Conservation (phyloP, 495 filamentous ascomycete species). For the Viridothelium virens region DNA sequence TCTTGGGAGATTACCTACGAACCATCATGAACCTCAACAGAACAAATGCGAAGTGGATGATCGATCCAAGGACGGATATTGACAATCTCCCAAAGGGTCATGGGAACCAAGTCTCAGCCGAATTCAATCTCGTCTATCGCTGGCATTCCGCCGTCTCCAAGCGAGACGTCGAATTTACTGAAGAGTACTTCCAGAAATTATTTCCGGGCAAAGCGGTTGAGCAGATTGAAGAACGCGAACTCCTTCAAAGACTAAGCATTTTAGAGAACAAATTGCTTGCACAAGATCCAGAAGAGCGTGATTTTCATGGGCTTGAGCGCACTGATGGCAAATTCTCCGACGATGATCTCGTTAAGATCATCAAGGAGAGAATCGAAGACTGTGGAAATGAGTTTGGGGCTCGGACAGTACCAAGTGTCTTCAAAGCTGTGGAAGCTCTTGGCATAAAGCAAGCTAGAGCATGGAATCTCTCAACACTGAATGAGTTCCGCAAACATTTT, state of each 20-base stretch:
- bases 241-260: slow-evolving; percentile 19
- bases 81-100: slow-evolving; percentile 34
- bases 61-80: slow-evolving; percentile 38
- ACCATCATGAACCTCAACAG: slow-evolving; percentile 39
- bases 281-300: slow-evolving; percentile 39
- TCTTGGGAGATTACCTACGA: slow-evolving; percentile 38
- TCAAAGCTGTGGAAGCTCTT: slow-evolving; percentile 72
- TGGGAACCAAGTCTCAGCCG: slow-evolving; percentile 62
- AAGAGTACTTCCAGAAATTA: slow-evolving; percentile 44
- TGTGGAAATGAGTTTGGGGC: slow-evolving; percentile 54
- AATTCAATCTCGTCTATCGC: slow-evolving; percentile 67
- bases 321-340: slow-evolving; percentile 53
- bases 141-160: slow-evolving; percentile 61
- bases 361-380: slow-evolving; percentile 48
- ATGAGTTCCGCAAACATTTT: slow-evolving; percentile 82
- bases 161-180: slow-evolving; percentile 59
- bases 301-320: slow-evolving; percentile 50
- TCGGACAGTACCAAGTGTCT: slow-evolving; percentile 61
- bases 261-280: slow-evolving; percentile 28
- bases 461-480: slow-evolving; percentile 77
- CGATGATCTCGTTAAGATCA: slow-evolving; percentile 53
- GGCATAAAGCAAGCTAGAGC: slow-evolving; percentile 76
- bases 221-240: slow-evolving; percentile 16
- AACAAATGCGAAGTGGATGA: slow-evolving; percentile 35
- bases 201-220: slow-evolving; percentile 30